These are phyloP conservation scores for Phytophthora pistaciae DNA, from an alignment of 352 stramenopile species.

Conservation along the genomic window DNA sequence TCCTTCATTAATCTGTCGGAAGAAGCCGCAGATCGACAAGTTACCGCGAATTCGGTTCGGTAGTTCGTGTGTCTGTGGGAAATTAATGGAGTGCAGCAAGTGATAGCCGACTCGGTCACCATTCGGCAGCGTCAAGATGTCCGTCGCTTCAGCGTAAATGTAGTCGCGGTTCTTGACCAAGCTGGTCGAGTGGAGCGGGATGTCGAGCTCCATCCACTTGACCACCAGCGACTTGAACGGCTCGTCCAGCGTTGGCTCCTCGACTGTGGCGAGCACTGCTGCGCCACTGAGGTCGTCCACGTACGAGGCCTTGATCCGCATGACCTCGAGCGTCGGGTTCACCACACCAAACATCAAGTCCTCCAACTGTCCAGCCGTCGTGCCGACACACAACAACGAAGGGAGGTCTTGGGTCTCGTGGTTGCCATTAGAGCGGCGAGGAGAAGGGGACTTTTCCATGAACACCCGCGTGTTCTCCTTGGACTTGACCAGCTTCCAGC, in stretches of 20 bases:
- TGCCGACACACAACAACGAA: constrained; percentile 39
- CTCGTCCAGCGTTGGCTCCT: constrained; percentile 50
- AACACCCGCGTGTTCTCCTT: constrained; percentile 36
- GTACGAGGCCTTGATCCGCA: constrained; percentile 49
- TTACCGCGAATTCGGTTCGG: constrained; percentile 29
- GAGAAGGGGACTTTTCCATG: constrained; percentile 21
- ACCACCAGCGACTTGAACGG: constrained; percentile 48
- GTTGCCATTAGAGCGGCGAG: not conserved
- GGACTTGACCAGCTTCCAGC: constrained; percentile 42
- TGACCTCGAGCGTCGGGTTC: constrained; percentile 40
- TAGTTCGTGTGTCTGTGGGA: constrained; percentile 29
- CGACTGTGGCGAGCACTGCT: constrained; percentile 42
- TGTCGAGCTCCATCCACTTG: constrained; percentile 46
- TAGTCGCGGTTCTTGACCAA: constrained; percentile 51
- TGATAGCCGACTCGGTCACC: constrained; percentile 55
- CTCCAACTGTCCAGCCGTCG: constrained; percentile 30
- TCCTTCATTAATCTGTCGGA: constrained; percentile 21
- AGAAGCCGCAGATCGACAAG: constrained; percentile 39
- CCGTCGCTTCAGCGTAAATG: constrained; percentile 54
- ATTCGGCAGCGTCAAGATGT: constrained; percentile 36
- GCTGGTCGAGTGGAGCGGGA: constrained; percentile 28
- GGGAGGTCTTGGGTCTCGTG: constrained; percentile 31
- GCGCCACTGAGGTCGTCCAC: constrained; percentile 48
- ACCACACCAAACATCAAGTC: constrained; percentile 46
- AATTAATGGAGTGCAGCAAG: constrained; percentile 45